Evolutionary conservation across 768 basidiomycete genomes (phyloP), one percentile per base, ranked within the genome.

Genomic region (Serendipita sp.): DNA sequence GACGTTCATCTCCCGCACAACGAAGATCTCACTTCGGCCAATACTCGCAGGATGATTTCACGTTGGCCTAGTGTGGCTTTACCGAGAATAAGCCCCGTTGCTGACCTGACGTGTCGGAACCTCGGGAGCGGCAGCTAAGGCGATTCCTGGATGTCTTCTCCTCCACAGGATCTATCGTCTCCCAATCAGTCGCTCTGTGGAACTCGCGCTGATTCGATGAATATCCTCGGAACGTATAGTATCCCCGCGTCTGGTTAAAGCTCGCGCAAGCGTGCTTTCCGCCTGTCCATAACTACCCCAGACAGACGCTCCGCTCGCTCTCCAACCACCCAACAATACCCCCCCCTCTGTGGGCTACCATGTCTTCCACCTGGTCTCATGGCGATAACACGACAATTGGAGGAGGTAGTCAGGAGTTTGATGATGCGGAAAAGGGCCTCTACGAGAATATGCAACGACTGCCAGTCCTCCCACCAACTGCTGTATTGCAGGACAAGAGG

Each of bases 401-500:
- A n/a, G 35, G 56, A 30, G 30, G 16, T 11, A 51, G 48, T 32
- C 48, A 32, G 30, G 56, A 60, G 36, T 60, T 60, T 35, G 56
- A 60, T 60, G 56, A 60, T 30, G 56, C 56, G 16, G 56, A 60
- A 38, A 60, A 60, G 56, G 56, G 56, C 34, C 28, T 60, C 56
- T 60, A 60, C 56, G 56, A 60, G 34, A 60, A 60, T 18, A 60
- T 60, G 56, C 56, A 60, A 35, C 56, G 56, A 34, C 56, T 60
- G 3, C 56, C 56, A n/a, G 35, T 60, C 56, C 36, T 60, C 28
- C 56, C 56, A 23, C 56, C 56, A 4, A 60, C 16, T 18, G 56
- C 56, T 8, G 10, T 34, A 30, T 23, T 60, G n/a, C 30, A 60
- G 28, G 56, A 60, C 28, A 60, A 60, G 56, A 28, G 30, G 2